A percentile compares a stretch with the other conserved stretches of the same genome.
Conservation (phyloP, 108 stramenopile genomes). For the Nannochloropsis salina region DNA sequence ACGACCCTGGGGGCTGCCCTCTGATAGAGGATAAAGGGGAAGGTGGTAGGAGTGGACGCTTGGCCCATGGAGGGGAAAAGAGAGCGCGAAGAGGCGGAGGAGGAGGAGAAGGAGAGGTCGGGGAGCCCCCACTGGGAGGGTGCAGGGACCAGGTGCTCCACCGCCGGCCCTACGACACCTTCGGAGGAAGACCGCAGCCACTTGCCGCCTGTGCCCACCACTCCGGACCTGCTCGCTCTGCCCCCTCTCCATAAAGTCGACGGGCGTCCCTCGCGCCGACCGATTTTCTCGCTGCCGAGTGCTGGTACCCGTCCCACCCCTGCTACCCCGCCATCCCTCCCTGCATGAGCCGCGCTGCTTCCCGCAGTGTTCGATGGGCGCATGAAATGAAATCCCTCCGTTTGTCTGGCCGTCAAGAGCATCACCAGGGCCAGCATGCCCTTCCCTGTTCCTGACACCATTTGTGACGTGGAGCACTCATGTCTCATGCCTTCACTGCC, state of each 20-base stretch:
- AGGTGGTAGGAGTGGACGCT: not conserved
- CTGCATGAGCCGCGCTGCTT: not conserved
- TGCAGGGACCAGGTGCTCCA: slow-evolving; percentile 9
- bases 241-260: not conserved
- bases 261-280: not conserved
- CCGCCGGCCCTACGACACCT: not conserved
- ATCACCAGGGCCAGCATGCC: not conserved
- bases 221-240: not conserved
- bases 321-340: not conserved
- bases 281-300: not conserved
- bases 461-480: not conserved
- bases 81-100: not conserved
- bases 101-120: not conserved
- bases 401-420: not conserved
- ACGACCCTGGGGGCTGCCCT: not conserved
- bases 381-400: not conserved
- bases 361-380: not conserved
- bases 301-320: not conserved
- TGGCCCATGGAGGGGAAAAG: no score
- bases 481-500: not conserved
- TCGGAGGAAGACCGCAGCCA: not conserved
- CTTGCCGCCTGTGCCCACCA: not conserved
- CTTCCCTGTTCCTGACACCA: not conserved
- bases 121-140: not conserved
- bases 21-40: not conserved